Base-by-base conservation (phyloP, 1,284 basidiomycete species). In the Ganoderma lingzhi region DNA sequence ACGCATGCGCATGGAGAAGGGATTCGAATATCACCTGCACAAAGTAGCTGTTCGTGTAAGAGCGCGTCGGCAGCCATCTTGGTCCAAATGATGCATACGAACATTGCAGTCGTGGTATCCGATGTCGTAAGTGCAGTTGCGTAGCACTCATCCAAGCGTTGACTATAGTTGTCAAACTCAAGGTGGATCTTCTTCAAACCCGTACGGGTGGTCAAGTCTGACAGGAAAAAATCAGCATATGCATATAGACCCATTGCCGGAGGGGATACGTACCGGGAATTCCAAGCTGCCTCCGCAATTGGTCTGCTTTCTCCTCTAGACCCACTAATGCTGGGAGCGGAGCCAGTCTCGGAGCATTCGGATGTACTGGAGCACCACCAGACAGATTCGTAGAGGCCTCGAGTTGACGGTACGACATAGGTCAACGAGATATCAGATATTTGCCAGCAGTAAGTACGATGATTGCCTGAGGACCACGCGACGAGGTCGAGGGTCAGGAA, bases 91-190 rank as follows among this genome's bases (percentile, higher is more conserved):
- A 51, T 51, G 23, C 48, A 51, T 28, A 51, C 48, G 23, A 51
- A n/a, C 48, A 51, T 51, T 14, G 48, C 23, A 9, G 48, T 51
- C 2, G 48, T 28, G 23, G 48, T 53, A 53, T 53, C 23, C 12
- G 48, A 53, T 14, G 23, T 53, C 23, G 48, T n/a, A 23, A 53
- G 48, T 53, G 48, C 48, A n/a, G 10, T 53, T 53, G 48, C 23
- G 48, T 53, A 53, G 23, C 48, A 53, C 48, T 53, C 48, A 53
- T 53, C 48, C 23, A 53, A 28, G 48, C 48, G 48, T 28, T 28
- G 48, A n/a, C 48, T 53, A 53, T 28, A 53, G 12, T 28, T 6
- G 48, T 53, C 48, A 28, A 53, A 28, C 10, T 53, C 48, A 3
- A 53, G 48, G 23, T 53, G 48, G 12, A 53, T 23, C 14, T 53